phyloP scores from a whole-genome alignment of 768 basidiomycete genomes.

The Suillus ampliporus region DNA sequence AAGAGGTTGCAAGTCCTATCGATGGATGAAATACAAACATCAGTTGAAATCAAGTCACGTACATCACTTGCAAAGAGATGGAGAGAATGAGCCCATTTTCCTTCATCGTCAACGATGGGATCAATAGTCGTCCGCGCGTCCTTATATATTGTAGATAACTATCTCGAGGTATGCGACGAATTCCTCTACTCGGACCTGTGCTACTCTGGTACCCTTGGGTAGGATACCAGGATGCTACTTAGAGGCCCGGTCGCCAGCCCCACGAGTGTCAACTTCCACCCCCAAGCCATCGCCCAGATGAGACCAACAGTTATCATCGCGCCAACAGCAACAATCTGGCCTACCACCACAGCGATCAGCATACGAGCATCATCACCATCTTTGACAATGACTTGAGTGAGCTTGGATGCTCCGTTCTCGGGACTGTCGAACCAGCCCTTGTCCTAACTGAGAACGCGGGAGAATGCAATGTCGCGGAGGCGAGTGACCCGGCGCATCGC shows the following conservation, averaged over 20 bases:
- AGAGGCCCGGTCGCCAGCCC: conserved; percentile 87
- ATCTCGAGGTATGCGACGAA: too few relatives aligned
- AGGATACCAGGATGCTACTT: too few relatives aligned
- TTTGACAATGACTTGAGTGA: conserved; percentile 83
- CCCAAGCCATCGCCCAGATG: conserved; percentile 84
- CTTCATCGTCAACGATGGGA: too few relatives aligned
- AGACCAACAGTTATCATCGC: conserved; percentile 87
- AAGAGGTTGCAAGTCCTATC: too few relatives aligned
- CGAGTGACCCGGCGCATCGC: conserved; percentile 76
- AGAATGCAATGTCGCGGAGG: conserved; percentile 63
- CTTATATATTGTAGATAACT: too few relatives aligned
- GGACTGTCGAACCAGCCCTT: conserved; percentile 85
- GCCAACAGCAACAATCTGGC: conserved; percentile 72
- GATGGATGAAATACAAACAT: too few relatives aligned
- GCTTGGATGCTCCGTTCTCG: conserved; percentile 57
- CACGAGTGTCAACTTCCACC: conserved; percentile 93
- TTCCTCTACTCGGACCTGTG: too few relatives aligned
- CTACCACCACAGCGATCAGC: conserved; percentile 74
- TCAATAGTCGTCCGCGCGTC: too few relatives aligned
- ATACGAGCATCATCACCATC: conserved; percentile 88
- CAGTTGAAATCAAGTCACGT: too few relatives aligned
- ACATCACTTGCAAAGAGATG: too few relatives aligned
- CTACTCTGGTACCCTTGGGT: too few relatives aligned
- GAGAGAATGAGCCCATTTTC: too few relatives aligned
- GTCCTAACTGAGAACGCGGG: conserved; percentile 75